Conservation (phyloP, 169 alveolate genomes). For the Besnoitia besnoiti region DNA sequence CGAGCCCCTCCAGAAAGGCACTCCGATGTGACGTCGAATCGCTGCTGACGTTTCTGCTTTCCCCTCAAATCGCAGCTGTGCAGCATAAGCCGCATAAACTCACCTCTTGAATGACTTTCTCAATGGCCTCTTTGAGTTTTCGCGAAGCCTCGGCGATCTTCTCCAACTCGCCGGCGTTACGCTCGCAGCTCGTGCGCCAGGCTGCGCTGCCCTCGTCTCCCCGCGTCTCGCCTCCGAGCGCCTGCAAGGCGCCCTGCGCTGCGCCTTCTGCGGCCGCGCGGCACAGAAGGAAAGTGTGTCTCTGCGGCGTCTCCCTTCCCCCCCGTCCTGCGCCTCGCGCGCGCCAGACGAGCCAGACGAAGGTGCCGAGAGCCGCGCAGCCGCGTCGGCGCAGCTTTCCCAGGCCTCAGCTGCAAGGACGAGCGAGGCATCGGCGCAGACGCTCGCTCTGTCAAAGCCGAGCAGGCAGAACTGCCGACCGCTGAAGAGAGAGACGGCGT, state of each 20-base stretch:
- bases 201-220: neutral
- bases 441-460: neutral
- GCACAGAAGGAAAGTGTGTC: neutral
- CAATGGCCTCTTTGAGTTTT: neutral
- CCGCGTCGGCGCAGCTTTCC: neutral
- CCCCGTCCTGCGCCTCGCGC: neutral
- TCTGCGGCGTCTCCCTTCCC: neutral
- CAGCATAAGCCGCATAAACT: too few species aligned
- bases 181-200: too few species aligned
- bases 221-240: neutral
- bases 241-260: neutral
- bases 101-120: neutral
- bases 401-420: neutral
- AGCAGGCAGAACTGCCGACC: neutral
- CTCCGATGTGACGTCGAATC: too few species aligned
- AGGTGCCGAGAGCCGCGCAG: neutral
- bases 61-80: too few species aligned
- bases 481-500: neutral
- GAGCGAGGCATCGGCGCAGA: neutral
- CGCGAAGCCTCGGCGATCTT: neutral
- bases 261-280: neutral
- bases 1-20: too few species aligned
- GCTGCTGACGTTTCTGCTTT: too few species aligned
- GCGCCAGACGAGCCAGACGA: neutral
- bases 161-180: neutral